Evolutionary conservation across 176 grass and related monocot species (phyloP).

Genomic region (Rhynchospora tenuis): DNA sequence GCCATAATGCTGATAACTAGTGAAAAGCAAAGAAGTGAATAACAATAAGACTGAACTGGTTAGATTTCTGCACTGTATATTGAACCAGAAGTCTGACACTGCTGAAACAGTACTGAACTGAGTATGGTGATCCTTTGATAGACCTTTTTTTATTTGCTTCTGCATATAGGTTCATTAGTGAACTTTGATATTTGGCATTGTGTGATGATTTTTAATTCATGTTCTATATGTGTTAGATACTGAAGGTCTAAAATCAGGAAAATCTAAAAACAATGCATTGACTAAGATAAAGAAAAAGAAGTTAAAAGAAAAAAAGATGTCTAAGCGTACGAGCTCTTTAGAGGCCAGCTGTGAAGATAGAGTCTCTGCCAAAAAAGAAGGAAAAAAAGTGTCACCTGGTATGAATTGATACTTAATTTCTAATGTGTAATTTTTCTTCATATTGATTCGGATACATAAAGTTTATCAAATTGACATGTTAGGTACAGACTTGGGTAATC

Average conservation of each 20-base stretch:
- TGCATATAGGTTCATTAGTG: background rate
- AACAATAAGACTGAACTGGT: background rate
- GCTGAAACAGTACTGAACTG: background rate
- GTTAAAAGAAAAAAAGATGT: conserved; percentile 25
- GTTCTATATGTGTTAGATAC: conserved; percentile 25
- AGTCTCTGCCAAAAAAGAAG: conserved; percentile 28
- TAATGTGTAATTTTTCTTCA: conserved; percentile 4
- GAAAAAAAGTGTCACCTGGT: conserved; percentile 34
- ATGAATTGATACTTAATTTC: background rate
- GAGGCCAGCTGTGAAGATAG: conserved; percentile 25
- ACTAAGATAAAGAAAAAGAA: conserved; percentile 58
- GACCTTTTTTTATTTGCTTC: background rate
- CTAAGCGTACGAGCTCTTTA: conserved; percentile 13
- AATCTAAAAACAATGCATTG: conserved; percentile 25
- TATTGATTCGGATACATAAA: background rate
- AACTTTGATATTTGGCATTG: background rate
- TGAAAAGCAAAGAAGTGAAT: background rate
- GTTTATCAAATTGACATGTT: background rate
- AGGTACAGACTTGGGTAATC: conserved; percentile 29
- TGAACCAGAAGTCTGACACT: background rate
- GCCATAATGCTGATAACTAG: background rate
- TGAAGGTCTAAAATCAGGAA: conserved; percentile 7
- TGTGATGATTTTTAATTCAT: background rate
- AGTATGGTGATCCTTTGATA: background rate
- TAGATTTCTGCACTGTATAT: background rate